Percentiles rank a stretch among this genome's conserved stretches.
Evolutionary conservation across 495 filamentous ascomycete species (phyloP).

Genomic region (Lasiosphaeria ovina): DNA sequence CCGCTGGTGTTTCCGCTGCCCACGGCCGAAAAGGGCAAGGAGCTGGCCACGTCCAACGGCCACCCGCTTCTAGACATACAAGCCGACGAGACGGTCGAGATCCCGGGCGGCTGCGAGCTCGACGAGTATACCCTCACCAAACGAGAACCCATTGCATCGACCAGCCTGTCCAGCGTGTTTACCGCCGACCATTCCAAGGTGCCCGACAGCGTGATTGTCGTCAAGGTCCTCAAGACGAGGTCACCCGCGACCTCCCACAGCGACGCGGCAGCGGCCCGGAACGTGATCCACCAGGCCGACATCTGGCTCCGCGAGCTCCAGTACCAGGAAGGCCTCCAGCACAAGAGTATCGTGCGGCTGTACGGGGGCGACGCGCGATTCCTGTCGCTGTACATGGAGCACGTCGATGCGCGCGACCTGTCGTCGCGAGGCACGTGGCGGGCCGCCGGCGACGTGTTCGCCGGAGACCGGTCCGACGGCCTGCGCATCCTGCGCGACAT

Average conservation of each 20-base stretch:
- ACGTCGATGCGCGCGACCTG: conserved; percentile 48
- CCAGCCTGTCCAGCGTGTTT: conserved; percentile 47
- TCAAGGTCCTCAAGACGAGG: conserved; percentile 50
- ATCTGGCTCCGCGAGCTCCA: conserved; percentile 50
- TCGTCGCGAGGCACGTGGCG: conserved; percentile 42
- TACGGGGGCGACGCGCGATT: conserved; percentile 51
- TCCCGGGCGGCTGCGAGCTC: conserved; percentile 41
- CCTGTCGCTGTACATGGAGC: conserved; percentile 52
- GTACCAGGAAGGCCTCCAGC: conserved; percentile 45
- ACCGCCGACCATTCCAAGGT: conserved; percentile 46
- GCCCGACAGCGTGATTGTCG: conserved; percentile 44
- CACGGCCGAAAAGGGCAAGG: conserved; percentile 40
- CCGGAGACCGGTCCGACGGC: conserved; percentile 39
- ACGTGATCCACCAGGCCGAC: conserved; percentile 50
- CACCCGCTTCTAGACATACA: conserved; percentile 46
- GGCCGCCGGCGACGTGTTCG: conserved; percentile 36
- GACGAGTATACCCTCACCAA: conserved; percentile 48
- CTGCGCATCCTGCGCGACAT: conserved; percentile 47
- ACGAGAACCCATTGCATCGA: conserved; percentile 44
- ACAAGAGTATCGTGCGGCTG: conserved; percentile 47
- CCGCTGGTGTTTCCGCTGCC: conserved; percentile 43
- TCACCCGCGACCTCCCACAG: conserved; percentile 30
- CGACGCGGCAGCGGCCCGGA: conserved; percentile 39
- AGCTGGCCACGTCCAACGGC: conserved; percentile 40
- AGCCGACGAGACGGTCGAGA: conserved; percentile 39